phyloP scores from a whole-genome alignment of 2,329 filamentous ascomycete species.

The Pyrenophora graminea region DNA sequence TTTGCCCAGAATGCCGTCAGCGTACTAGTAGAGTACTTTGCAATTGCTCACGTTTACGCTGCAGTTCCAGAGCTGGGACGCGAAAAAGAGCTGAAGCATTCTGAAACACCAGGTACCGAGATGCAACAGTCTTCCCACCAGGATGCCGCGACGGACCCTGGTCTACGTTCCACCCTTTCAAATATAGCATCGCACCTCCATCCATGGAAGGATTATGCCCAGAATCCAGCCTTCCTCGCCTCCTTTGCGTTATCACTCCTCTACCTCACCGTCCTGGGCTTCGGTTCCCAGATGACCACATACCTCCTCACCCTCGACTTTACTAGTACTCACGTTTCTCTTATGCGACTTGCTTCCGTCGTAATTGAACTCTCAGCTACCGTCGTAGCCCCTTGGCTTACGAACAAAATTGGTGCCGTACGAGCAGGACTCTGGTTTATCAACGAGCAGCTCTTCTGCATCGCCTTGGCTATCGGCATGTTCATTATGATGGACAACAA shows the following conservation, averaged over 20 bases:
- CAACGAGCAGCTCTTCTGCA: slow-evolving; percentile 66
- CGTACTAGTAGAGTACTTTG: slow-evolving; percentile 57
- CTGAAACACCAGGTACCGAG: slow-evolving; percentile 11
- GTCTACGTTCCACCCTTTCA: slow-evolving; percentile 1
- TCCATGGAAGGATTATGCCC: slow-evolving; percentile 52
- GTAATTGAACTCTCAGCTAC: slow-evolving; percentile 65
- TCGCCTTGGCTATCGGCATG: slow-evolving; percentile 48
- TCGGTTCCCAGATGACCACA: slow-evolving; percentile 65
- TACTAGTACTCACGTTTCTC: slow-evolving; percentile 57
- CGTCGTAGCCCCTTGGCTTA: slow-evolving; percentile 62
- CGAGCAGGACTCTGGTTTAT: slow-evolving; percentile 73
- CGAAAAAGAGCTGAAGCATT: slow-evolving; percentile 11
- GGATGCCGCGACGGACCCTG: slow-evolving; percentile 7
- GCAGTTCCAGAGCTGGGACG: slow-evolving; percentile 38
- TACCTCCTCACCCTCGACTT: slow-evolving; percentile 63
- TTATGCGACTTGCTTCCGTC: slow-evolving; percentile 59
- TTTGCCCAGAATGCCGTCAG: slow-evolving; percentile 57
- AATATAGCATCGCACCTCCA: slow-evolving; percentile 15
- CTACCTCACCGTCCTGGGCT: slow-evolving; percentile 58
- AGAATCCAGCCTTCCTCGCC: slow-evolving; percentile 62
- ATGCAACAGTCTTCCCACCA: slow-evolving; percentile 9
- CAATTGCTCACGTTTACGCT: slow-evolving; percentile 52
- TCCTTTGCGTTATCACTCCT: slow-evolving; percentile 64
- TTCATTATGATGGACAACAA: slow-evolving; percentile 23
- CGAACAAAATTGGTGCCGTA: slow-evolving; percentile 55